These are phyloP conservation scores for Corymbia calophylla DNA, from an alignment of 441 rosid genomes.

Conservation along the genomic window DNA sequence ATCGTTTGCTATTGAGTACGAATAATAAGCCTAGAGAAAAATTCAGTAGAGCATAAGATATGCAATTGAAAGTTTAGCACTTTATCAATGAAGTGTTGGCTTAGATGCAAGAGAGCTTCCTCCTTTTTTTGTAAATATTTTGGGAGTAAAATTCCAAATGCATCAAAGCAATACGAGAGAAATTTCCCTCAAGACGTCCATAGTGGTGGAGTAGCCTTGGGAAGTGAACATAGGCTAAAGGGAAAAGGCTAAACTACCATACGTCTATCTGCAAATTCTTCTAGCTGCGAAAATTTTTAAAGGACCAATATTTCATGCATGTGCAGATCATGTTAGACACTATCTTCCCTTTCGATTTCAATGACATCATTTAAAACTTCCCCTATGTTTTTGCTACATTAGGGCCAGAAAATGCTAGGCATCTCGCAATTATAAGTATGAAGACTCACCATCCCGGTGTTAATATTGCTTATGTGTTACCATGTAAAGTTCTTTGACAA, in stretches of 20 bases:
- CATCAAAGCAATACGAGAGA: fast-evolving
- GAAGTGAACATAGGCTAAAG: not conserved
- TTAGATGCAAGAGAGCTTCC: not conserved
- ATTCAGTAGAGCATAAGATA: not conserved
- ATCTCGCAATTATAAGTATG: not conserved
- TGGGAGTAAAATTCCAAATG: not conserved
- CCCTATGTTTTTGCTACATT: not conserved
- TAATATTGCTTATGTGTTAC: not conserved
- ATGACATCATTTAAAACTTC: not conserved
- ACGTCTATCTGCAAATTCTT: not conserved
- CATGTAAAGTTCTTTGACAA: not conserved
- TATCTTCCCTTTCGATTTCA: not conserved
- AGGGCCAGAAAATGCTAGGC: not conserved
- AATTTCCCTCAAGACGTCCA: not conserved
- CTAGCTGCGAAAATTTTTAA: not conserved
- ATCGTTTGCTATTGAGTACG: not conserved
- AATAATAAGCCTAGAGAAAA: not conserved
- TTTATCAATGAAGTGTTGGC: not conserved
- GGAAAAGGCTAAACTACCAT: not conserved
- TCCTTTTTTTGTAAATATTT: not conserved
- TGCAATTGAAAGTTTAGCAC: not conserved
- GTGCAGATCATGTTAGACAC: not conserved
- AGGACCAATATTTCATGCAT: not conserved
- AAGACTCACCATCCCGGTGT: not conserved
- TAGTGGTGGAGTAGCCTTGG: not conserved